phyloP scores from a whole-genome alignment of 2,329 filamentous ascomycete species.

The Epicoccum sorghinum region DNA sequence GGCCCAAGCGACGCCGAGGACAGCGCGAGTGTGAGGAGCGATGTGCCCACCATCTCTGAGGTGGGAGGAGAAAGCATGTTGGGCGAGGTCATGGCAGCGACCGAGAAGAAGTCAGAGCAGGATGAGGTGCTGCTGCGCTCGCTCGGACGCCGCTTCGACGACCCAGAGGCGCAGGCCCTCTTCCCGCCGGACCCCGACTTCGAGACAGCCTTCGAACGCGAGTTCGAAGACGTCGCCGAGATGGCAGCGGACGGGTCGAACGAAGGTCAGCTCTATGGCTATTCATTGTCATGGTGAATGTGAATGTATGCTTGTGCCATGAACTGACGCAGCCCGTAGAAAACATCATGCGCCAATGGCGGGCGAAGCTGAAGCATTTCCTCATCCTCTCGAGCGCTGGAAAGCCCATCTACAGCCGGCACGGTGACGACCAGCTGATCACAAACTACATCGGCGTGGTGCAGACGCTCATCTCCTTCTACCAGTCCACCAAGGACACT shows the following conservation, averaged over 20 bases:
- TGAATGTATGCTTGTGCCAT: background rate
- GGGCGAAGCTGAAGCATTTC: conserved; percentile 94
- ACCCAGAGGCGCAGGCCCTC: conserved; percentile 61
- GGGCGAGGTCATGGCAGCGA: conserved; percentile 66
- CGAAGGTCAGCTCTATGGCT: conserved; percentile 60
- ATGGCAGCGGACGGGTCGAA: conserved; percentile 60
- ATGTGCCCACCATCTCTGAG: conserved; percentile 66
- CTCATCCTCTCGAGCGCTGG: conserved; percentile 94
- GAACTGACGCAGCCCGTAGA: conserved; percentile 46
- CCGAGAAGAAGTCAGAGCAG: conserved; percentile 64
- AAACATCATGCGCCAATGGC: conserved; percentile 73
- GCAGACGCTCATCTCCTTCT: conserved; percentile 97
- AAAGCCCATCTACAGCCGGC: conserved; percentile 95
- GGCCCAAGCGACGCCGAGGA: conserved; percentile 66
- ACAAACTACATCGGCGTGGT: conserved; percentile 94
- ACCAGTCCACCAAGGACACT: conserved; percentile 77
- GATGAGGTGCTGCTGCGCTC: conserved; percentile 73
- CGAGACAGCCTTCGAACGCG: conserved; percentile 71
- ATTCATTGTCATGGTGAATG: too few species aligned
- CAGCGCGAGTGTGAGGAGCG: conserved; percentile 69
- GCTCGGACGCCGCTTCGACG: conserved; percentile 63
- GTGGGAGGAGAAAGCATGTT: conserved; percentile 78
- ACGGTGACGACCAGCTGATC: conserved; percentile 87
- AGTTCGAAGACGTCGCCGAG: conserved; percentile 78
- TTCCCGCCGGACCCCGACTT: conserved; percentile 54